These are phyloP conservation scores for Acrocalymma vagum DNA, from an alignment of 2,329 filamentous ascomycete genomes.

Conservation along the genomic window DNA sequence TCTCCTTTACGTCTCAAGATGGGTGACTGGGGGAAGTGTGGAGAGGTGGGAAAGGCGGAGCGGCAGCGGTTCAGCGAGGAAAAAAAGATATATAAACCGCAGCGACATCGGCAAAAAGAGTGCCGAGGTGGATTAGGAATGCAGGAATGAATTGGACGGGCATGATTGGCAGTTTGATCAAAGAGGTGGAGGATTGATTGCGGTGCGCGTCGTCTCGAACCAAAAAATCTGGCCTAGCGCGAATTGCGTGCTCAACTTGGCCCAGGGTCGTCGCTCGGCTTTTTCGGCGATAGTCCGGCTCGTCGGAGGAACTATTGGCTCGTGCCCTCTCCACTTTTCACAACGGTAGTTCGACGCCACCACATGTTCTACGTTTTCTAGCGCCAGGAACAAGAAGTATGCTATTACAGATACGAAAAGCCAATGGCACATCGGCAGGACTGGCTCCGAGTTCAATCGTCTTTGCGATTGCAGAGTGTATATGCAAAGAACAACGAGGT, in stretches of 20 bases:
- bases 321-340: too few species aligned
- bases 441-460: too few species aligned
- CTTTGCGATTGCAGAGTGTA: too few species aligned
- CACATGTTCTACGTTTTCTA: too few species aligned
- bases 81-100: conserved; percentile 23
- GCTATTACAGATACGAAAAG: too few species aligned
- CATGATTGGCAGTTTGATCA: conserved; percentile 40
- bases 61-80: conserved; percentile 18
- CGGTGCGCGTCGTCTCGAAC: conserved; percentile 33
- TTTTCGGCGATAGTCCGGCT: neutral
- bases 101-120: conserved; percentile 40
- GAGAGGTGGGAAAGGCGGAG: conserved; percentile 15
- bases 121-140: conserved; percentile 32
- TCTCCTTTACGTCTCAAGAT: conserved; percentile 23
- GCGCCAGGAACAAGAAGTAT: too few species aligned
- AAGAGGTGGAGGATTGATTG: conserved; percentile 35
- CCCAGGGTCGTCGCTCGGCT: too few species aligned
- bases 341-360: too few species aligned
- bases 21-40: conserved; percentile 22
- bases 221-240: conserved; percentile 39
- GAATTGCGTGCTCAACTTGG: conserved; percentile 37
- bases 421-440: too few species aligned
- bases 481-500: too few species aligned
- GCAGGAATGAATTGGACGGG: conserved; percentile 20
- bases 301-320: too few species aligned